Conservation (phyloP, 2,329 filamentous ascomycete genomes). For the Rhynchosporium agropyri region DNA sequence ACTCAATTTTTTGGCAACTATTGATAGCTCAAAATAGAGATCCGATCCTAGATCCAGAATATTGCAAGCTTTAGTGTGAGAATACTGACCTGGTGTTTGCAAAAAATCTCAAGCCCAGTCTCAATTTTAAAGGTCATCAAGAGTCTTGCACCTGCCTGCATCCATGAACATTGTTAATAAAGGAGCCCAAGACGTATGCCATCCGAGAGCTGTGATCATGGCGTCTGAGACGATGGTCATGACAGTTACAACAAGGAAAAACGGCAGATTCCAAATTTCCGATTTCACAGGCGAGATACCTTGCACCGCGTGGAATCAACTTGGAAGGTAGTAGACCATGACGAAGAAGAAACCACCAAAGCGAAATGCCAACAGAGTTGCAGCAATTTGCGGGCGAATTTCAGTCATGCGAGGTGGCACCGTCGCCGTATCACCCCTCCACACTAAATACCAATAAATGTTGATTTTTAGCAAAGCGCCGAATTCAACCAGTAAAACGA, state of each 20-base stretch:
- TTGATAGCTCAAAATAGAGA: too few relatives aligned
- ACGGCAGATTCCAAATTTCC: constrained; percentile 43
- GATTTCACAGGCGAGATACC: constrained; percentile 46
- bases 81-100: constrained; percentile 30
- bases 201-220: constrained; percentile 38
- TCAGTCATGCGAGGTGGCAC: constrained; percentile 44
- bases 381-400: constrained; percentile 42
- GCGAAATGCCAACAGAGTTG: constrained; percentile 42
- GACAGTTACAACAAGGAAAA: constrained; percentile 40
- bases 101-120: constrained; percentile 43
- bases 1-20: too few relatives aligned
- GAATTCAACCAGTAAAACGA: constrained; percentile 41
- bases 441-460: constrained; percentile 41
- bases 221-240: constrained; percentile 40
- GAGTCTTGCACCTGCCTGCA: constrained; percentile 48
- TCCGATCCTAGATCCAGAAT: too few relatives aligned
- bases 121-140: constrained; percentile 44
- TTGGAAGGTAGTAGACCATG: constrained; percentile 43
- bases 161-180: constrained; percentile 35
- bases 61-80: too few relatives aligned
- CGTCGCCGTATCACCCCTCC: constrained; percentile 44
- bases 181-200: constrained; percentile 38
- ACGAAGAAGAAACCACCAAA: constrained; percentile 38
- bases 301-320: constrained; percentile 51
- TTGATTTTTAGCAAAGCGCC: constrained; percentile 32